These are phyloP conservation scores for Rhizopogon roseolus DNA, from an alignment of 768 basidiomycete species.

Conservation along the genomic window DNA sequence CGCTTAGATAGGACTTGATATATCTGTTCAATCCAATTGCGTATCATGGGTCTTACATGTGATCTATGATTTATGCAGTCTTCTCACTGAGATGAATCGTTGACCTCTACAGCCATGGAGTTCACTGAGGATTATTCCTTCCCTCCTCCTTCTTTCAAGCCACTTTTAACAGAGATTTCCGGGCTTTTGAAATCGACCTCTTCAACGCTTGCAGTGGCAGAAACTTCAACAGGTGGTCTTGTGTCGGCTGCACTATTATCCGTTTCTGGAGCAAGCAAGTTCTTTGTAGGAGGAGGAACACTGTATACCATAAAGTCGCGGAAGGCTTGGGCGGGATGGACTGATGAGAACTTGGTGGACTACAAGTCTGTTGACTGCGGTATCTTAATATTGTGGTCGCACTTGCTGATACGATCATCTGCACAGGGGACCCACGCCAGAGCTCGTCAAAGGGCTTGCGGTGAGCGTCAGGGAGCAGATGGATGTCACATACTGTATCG, in stretches of 20 bases:
- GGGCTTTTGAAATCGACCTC: slow-evolving; percentile 7
- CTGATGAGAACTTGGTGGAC: slow-evolving; percentile 8
- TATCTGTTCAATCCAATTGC: too few species aligned
- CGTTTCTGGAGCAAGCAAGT: slow-evolving; percentile 14
- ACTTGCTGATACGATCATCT: neutral
- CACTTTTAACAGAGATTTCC: slow-evolving; percentile 10
- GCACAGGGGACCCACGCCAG: slow-evolving; percentile 11
- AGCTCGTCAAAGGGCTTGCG: slow-evolving; percentile 14
- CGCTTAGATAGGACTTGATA: too few species aligned
- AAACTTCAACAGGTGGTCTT: slow-evolving; percentile 17
- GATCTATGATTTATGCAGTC: too few species aligned
- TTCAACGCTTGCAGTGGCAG: slow-evolving; percentile 13
- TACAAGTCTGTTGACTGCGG: slow-evolving; percentile 8
- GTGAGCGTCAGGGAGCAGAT: slow-evolving; percentile 9
- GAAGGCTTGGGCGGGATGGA: slow-evolving; percentile 14
- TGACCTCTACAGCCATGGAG: neutral
- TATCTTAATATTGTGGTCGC: neutral
- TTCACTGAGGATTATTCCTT: slow-evolving; percentile 3
- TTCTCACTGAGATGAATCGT: neutral
- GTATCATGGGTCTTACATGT: too few species aligned
- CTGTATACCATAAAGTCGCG: slow-evolving; percentile 13
- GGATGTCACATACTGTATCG: slow-evolving; percentile 11
- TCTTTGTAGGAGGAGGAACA: slow-evolving; percentile 13
- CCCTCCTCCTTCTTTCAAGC: slow-evolving; percentile 12
- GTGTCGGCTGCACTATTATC: slow-evolving; percentile 15